Evolutionary conservation across 345 rosid species (phyloP).

Genomic region (Aquilaria sinensis): DNA sequence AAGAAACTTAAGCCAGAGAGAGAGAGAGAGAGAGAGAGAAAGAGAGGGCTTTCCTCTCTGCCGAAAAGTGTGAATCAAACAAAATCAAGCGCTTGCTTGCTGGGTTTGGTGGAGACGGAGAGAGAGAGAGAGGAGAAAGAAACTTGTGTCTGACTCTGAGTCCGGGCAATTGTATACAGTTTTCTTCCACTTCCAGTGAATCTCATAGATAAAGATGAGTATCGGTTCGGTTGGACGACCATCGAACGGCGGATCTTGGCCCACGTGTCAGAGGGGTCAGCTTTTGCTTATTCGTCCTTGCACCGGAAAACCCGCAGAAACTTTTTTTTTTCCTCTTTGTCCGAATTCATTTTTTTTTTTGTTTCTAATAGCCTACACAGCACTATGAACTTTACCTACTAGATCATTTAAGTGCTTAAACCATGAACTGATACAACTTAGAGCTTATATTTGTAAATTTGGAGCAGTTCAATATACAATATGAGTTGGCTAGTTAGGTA

Average conservation of each 20-base stretch:
- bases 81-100: too few relatives aligned
- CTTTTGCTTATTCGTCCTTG: constrained; percentile 56
- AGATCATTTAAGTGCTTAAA: too few relatives aligned
- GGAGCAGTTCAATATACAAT: too few relatives aligned
- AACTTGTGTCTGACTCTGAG: too few relatives aligned
- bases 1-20: background rate
- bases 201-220: constrained; percentile 28
- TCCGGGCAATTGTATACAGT: constrained; percentile 44
- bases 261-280: constrained; percentile 50
- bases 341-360: too few relatives aligned
- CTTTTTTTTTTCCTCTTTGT: constrained; percentile 19
- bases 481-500: too few relatives aligned
- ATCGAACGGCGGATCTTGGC: constrained; percentile 6
- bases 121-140: too few relatives aligned
- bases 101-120: too few relatives aligned
- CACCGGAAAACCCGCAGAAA: constrained; percentile 61
- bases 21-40: background rate
- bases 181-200: constrained; percentile 63
- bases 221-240: constrained; percentile 11
- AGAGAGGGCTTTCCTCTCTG: background rate
- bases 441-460: too few relatives aligned
- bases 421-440: too few relatives aligned
- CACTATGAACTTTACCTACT: too few relatives aligned
- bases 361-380: too few relatives aligned
- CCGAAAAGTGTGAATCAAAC: background rate